Conservation (phyloP, 768 basidiomycete species). For the Lanmaoa rubissima region DNA sequence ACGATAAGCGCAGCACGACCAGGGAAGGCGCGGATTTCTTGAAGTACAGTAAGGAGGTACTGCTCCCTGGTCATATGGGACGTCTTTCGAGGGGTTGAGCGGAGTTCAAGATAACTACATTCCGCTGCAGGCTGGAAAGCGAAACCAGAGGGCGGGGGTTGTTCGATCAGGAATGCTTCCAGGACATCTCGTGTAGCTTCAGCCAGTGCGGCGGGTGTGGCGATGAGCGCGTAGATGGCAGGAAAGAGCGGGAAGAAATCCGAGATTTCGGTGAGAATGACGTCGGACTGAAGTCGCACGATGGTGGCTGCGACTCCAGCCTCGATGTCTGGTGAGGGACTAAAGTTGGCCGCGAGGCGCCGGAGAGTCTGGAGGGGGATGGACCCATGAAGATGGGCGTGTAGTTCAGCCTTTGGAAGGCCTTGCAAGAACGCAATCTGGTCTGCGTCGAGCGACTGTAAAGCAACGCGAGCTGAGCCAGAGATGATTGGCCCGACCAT, state of each 20-base stretch:
- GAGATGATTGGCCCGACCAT: slow-evolving; percentile 5
- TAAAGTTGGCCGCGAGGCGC: slow-evolving; percentile 52
- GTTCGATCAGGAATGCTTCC: slow-evolving; percentile 47
- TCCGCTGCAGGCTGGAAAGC: slow-evolving; percentile 42
- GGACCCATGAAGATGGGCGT: slow-evolving; percentile 83
- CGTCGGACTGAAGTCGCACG: slow-evolving; percentile 37
- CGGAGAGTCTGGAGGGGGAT: slow-evolving; percentile 67
- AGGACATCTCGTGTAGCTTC: slow-evolving; percentile 67
- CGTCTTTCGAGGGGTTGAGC: slow-evolving; percentile 71
- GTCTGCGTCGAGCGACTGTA: slow-evolving; percentile 46
- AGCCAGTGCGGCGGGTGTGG: slow-evolving; percentile 52
- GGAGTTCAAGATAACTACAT: slow-evolving; percentile 76
- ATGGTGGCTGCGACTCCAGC: slow-evolving; percentile 47
- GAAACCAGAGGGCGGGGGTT: slow-evolving; percentile 26
- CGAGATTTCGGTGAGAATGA: slow-evolving; percentile 49
- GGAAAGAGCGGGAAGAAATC: slow-evolving; percentile 79
- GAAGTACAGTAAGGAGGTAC: slow-evolving; percentile 67
- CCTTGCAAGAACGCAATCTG: slow-evolving; percentile 59
- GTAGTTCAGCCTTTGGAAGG: slow-evolving; percentile 81
- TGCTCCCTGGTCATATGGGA: slow-evolving; percentile 51
- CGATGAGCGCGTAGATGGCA: slow-evolving; percentile 75
- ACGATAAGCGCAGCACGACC: slow-evolving; percentile 62
- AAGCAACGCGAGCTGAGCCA: slow-evolving; percentile 45
- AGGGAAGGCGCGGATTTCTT: slow-evolving; percentile 58
- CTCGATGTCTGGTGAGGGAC: slow-evolving; percentile 20